Base-by-base conservation (phyloP, 139 green algal species). In the Gonium pectorale region DNA sequence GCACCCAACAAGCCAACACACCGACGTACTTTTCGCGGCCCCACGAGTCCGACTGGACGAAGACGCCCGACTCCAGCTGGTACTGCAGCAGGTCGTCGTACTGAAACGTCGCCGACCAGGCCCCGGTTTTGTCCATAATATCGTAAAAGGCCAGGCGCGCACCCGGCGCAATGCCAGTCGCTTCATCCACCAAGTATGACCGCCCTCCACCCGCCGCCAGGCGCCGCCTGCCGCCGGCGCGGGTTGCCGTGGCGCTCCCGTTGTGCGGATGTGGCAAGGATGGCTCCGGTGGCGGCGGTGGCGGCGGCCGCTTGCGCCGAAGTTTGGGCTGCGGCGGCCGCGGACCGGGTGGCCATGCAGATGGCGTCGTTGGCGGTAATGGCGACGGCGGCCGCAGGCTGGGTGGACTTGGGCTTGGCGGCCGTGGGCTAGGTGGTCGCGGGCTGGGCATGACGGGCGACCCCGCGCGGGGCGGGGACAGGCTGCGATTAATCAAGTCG, bases 71-170 rank as follows among this genome's bases (percentile, higher is more conserved):
- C 29, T 44, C 75, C 40, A 94, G 95, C 63, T 93, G 89, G 70
- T 91, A 88, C 38, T 17, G 15, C 74, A 81, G 40, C 2, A 81
- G 29, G 1, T 69, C 74, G 7, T 60, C 56, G 85, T 98, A 98
- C 11, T 83, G n/a, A n/a, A n/a, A 60, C n/a, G 52, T 63, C 26
- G 79, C 52, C 21, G 56, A 41, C n/a, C 85, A 80, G 43, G 66
- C 15, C 15, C 37, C 40, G 15, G 29, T 19, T 0, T 7, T 0
- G 44, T 38, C 64, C 63, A 72, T 74, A 26, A 87, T 89, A 88
- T 96, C 95, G 19, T 92, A 91, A 88, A 98, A 98, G 0, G 92
- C 95, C 4, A 98, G 54, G 51, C 90, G 90, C 17, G 95, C 95
- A 6, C 86, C 75, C 0, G 94, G 94, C 0, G 96, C 96, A 79